A percentile compares a stretch with the other conserved stretches of the same genome.
These are phyloP conservation scores for Calocera cornea DNA, from an alignment of 768 basidiomycete genomes.

Conservation along the genomic window DNA sequence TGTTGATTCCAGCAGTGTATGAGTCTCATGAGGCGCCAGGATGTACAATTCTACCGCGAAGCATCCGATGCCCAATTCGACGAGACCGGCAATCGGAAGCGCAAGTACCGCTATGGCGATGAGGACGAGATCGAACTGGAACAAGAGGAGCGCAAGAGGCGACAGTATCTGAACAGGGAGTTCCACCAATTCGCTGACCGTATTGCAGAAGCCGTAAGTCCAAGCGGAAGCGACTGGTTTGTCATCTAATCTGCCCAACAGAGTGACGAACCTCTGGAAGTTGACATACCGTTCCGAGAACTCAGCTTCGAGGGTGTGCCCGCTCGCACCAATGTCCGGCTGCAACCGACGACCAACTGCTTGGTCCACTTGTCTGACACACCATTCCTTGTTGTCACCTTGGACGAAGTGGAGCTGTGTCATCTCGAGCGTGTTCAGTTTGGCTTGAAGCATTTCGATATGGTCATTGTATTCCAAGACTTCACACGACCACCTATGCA, in stretches of 20 bases:
- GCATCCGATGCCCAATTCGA: constrained; percentile 96
- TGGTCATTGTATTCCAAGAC: constrained; percentile 94
- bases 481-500: constrained; percentile 85
- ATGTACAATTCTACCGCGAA: constrained; percentile 96
- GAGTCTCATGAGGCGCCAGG: constrained; percentile 34
- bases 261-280: constrained; percentile 74
- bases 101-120: constrained; percentile 92
- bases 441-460: constrained; percentile 89
- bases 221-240: not conserved
- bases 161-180: constrained; percentile 82
- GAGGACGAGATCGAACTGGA: constrained; percentile 99
- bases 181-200: constrained; percentile 89
- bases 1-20: not conserved
- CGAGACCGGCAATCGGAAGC: constrained; percentile 97
- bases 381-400: constrained; percentile 90
- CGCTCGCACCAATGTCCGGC: constrained; percentile 81
- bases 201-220: constrained; percentile 72
- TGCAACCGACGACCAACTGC: constrained; percentile 95
- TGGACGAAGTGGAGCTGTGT: constrained; percentile 90
- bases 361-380: constrained; percentile 89
- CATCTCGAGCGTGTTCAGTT: constrained; percentile 96
- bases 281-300: constrained; percentile 95
- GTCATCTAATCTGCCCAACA: constrained; percentile 25
- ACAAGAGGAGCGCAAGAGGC: constrained; percentile 84
- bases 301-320: constrained; percentile 95